Evolutionary conservation across 1,284 basidiomycete genomes (phyloP).

Genomic region (Waitea zeae): DNA sequence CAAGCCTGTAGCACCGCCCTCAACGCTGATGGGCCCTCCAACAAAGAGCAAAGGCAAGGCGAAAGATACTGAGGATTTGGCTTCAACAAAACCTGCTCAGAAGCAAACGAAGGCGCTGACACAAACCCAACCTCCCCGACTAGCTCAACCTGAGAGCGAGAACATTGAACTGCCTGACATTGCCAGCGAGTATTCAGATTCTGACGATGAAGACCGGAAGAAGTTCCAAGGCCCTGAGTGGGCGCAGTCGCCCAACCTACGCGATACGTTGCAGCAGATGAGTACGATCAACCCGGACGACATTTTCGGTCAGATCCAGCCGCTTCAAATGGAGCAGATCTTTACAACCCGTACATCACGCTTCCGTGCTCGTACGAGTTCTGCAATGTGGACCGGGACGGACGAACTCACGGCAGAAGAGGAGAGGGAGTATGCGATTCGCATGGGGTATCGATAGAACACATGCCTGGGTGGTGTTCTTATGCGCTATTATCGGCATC

Average conservation of each 20-base stretch:
- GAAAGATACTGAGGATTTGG: conserved; percentile 19
- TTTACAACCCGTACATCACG: conserved; percentile 59
- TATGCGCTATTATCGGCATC: too few species aligned
- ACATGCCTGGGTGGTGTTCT: conserved; percentile 10
- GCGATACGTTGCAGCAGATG: conserved; percentile 61
- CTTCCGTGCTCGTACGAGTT: conserved; percentile 79
- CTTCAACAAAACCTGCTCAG: conserved; percentile 45
- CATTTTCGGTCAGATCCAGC: conserved; percentile 76
- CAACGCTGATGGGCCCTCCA: conserved; percentile 6
- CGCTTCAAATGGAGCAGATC: conserved; percentile 75
- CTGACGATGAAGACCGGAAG: conserved; percentile 71
- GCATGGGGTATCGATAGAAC: conserved; percentile 97
- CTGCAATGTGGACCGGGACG: conserved; percentile 83
- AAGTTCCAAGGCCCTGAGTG: conserved; percentile 67
- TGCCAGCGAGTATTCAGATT: conserved; percentile 90
- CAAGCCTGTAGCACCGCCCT: conserved; percentile 7
- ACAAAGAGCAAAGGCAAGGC: conserved; percentile 33
- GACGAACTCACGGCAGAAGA: conserved; percentile 75
- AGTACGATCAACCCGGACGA: conserved; percentile 81
- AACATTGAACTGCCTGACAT: conserved; percentile 86
- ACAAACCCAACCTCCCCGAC: conserved; percentile 20
- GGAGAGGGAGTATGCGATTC: conserved; percentile 68
- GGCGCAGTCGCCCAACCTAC: conserved; percentile 81
- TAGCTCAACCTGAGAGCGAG: conserved; percentile 39
- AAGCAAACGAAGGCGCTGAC: conserved; percentile 48